These are phyloP conservation scores for Tilletia indica DNA, from an alignment of 1,284 basidiomycete genomes.

Conservation along the genomic window DNA sequence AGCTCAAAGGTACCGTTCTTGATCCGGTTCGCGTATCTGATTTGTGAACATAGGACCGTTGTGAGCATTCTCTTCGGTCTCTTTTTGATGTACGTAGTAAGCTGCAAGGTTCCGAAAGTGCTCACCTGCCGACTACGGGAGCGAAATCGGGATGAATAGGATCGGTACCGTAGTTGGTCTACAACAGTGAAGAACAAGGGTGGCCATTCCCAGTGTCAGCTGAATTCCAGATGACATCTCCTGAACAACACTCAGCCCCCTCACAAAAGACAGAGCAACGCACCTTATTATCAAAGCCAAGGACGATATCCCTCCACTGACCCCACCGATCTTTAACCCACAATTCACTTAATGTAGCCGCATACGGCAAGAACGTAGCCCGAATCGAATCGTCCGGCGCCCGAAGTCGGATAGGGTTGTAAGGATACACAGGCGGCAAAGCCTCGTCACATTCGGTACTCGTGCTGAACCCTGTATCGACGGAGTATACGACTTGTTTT, in stretches of 20 bases:
- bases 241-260: too few relatives aligned
- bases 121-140: slow-evolving; percentile 39
- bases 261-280: neutral
- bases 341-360: slow-evolving; percentile 43
- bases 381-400: slow-evolving; percentile 46
- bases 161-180: slow-evolving; percentile 47
- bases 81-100: too few relatives aligned
- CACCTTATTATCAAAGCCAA: slow-evolving; percentile 48
- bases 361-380: slow-evolving; percentile 43
- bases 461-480: slow-evolving; percentile 16
- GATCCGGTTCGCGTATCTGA: slow-evolving; percentile 46
- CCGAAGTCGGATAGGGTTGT: slow-evolving; percentile 40
- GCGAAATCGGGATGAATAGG: slow-evolving; percentile 50
- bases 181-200: neutral
- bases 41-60: too few relatives aligned
- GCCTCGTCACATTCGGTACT: slow-evolving; percentile 23
- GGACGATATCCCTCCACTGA: slow-evolving; percentile 37
- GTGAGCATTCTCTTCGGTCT: too few relatives aligned
- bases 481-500: slow-evolving; percentile 8
- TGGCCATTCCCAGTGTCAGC: too few relatives aligned
- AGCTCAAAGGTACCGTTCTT: slow-evolving; percentile 49
- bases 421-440: slow-evolving; percentile 37
- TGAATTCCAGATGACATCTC: too few relatives aligned
- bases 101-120: too few relatives aligned
- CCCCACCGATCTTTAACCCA: slow-evolving; percentile 47